Conservation (phyloP, 1,284 basidiomycete genomes). For the Sanghuangporus baumii region DNA sequence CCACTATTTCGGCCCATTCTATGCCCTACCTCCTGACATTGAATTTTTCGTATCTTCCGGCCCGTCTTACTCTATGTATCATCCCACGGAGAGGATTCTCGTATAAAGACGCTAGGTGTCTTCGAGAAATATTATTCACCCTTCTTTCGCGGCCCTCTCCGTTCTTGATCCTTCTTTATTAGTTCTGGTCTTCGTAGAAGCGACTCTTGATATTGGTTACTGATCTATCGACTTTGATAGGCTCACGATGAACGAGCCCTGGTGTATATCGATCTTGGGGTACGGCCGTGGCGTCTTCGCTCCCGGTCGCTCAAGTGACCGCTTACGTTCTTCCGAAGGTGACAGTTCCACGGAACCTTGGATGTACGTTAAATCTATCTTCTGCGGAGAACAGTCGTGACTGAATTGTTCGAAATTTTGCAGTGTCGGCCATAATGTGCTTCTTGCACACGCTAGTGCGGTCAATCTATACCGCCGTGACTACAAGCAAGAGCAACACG, state of each 20-base stretch:
- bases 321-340: conserved; percentile 37
- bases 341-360: conserved; percentile 65
- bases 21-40: neutral
- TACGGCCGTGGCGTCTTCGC: conserved; percentile 63
- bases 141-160: conserved; percentile 2
- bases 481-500: conserved; percentile 51
- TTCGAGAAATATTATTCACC: neutral
- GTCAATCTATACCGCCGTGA: conserved; percentile 58
- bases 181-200: neutral
- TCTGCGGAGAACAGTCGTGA: neutral
- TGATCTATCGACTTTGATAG: conserved; percentile 26
- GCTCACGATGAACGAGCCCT: conserved; percentile 72
- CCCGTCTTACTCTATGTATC: neutral
- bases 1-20: neutral
- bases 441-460: conserved; percentile 65
- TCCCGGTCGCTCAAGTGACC: conserved; percentile 62
- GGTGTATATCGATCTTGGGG: conserved; percentile 65
- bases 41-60: neutral
- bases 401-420: neutral
- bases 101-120: neutral
- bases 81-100: neutral
- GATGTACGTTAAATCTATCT: conserved; percentile 41
- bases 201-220: neutral
- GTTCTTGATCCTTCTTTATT: neutral
- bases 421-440: conserved; percentile 63